Conservation (phyloP, 768 basidiomycete genomes). For the Trametes cingulata region DNA sequence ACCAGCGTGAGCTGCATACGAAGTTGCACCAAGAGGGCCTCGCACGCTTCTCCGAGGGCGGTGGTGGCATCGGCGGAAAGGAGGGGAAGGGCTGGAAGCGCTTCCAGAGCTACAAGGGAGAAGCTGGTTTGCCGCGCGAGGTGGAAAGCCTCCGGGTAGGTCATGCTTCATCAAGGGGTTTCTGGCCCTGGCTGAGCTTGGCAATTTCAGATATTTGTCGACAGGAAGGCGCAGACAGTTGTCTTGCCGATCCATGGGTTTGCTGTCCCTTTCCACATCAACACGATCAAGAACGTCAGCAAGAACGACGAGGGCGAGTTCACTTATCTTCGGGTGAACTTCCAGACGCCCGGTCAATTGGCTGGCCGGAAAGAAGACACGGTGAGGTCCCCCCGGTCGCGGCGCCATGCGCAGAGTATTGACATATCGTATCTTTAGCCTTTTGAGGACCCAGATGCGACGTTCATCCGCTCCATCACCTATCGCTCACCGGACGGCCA, state of each 20-base stretch:
- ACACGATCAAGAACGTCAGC: conserved; percentile 96
- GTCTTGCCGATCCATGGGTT: conserved; percentile 93
- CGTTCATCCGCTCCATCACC: conserved; percentile 93
- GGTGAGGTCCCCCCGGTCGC: conserved; percentile 71
- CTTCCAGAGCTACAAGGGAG: conserved; percentile 96
- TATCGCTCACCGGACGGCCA: conserved; percentile 89
- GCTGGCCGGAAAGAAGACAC: conserved; percentile 99
- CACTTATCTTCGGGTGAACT: conserved; percentile 94
- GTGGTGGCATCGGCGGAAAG: conserved; percentile 70
- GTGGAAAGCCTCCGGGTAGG: conserved; percentile 78
- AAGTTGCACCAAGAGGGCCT: conserved; percentile 79
- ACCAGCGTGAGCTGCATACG: conserved; percentile 82
- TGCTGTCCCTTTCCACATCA: conserved; percentile 97
- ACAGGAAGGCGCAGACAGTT: conserved; percentile 87
- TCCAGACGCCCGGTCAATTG: conserved; percentile 96
- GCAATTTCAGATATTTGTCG: conserved; percentile 74
- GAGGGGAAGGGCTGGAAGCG: conserved; percentile 94
- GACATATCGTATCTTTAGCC: conserved; percentile 50
- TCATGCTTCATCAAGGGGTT: not conserved
- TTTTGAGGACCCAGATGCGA: conserved; percentile 95
- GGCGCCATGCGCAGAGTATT: not conserved
- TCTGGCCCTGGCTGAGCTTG: not conserved
- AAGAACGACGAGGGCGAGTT: conserved; percentile 97
- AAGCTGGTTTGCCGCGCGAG: conserved; percentile 85
- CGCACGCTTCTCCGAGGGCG: conserved; percentile 81